Conservation (phyloP, 768 basidiomycete species). For the Hydnum rufescens region DNA sequence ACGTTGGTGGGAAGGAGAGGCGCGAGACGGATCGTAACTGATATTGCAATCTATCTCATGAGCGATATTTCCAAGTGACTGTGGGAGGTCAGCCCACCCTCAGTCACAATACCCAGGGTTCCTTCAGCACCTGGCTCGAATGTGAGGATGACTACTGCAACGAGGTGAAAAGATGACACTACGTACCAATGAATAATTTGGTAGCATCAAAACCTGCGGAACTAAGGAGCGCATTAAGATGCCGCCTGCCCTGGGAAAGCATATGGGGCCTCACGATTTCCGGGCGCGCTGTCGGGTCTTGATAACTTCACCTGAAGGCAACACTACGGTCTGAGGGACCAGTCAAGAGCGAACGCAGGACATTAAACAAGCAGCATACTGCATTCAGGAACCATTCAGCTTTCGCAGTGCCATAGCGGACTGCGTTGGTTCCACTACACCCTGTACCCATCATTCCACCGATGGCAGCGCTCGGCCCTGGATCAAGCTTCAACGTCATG, state of each 20-base stretch:
- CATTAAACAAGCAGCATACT: background rate
- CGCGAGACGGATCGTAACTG: slow-evolving; percentile 66
- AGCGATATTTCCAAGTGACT: background rate
- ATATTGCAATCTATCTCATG: background rate
- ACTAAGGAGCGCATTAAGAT: background rate
- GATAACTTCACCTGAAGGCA: slow-evolving; percentile 23
- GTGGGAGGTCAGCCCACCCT: slow-evolving; percentile 29
- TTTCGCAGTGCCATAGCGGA: slow-evolving; percentile 73
- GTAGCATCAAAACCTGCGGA: slow-evolving; percentile 75
- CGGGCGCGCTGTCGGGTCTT: slow-evolving; percentile 63
- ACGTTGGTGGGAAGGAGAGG: slow-evolving; percentile 69
- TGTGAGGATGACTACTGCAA: too few relatives aligned
- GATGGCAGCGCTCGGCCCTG: slow-evolving; percentile 40
- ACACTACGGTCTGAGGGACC: slow-evolving; percentile 19
- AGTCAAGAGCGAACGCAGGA: background rate
- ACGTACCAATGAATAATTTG: slow-evolving; percentile 52
- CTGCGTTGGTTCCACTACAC: slow-evolving; percentile 45
- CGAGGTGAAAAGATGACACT: background rate
- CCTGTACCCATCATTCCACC: slow-evolving; percentile 50
- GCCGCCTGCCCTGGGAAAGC: background rate
- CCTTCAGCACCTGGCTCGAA: slow-evolving; percentile 67
- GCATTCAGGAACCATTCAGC: slow-evolving; percentile 76
- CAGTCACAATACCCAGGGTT: slow-evolving; percentile 76
- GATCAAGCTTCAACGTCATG: slow-evolving; percentile 49
- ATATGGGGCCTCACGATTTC: slow-evolving; percentile 30